Conservation (phyloP, 345 rosid genomes). For the Ailanthus altissimus region DNA sequence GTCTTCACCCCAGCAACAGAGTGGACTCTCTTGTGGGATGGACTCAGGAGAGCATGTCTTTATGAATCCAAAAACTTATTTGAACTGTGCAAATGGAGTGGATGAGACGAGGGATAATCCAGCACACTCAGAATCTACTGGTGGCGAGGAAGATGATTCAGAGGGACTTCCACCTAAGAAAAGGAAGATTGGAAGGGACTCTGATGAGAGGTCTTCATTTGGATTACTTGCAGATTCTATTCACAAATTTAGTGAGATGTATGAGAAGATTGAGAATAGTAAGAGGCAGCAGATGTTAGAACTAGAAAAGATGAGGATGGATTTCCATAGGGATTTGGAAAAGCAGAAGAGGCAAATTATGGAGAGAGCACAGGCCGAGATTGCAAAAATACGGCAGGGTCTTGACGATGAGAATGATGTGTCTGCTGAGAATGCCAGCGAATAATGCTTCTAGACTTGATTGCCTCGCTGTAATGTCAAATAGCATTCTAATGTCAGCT, state of each 20-base stretch:
- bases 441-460: conserved; percentile 27
- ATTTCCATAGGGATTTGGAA: conserved; percentile 87
- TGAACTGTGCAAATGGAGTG: conserved; percentile 71
- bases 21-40: conserved; percentile 84
- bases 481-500: conserved; percentile 24
- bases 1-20: conserved; percentile 62
- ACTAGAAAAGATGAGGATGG: conserved; percentile 94
- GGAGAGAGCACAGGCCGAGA: conserved; percentile 80
- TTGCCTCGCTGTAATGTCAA: conserved; percentile 1
- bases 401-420: conserved; percentile 53
- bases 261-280: conserved; percentile 87
- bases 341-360: conserved; percentile 82
- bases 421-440: conserved; percentile 69
- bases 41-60: conserved; percentile 89
- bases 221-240: conserved; percentile 83
- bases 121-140: conserved; percentile 60
- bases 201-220: conserved; percentile 56
- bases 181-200: conserved; percentile 58
- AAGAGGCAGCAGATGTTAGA: conserved; percentile 85
- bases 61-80: conserved; percentile 61
- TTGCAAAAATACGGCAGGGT: conserved; percentile 61
- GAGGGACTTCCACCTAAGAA: conserved; percentile 77
- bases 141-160: conserved; percentile 60
- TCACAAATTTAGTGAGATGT: conserved; percentile 73
- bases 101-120: conserved; percentile 96